Percentiles rank a stretch among this genome's conserved stretches.
Conservation (phyloP, 1,139 yeast species). For the Candida smagusa region DNA sequence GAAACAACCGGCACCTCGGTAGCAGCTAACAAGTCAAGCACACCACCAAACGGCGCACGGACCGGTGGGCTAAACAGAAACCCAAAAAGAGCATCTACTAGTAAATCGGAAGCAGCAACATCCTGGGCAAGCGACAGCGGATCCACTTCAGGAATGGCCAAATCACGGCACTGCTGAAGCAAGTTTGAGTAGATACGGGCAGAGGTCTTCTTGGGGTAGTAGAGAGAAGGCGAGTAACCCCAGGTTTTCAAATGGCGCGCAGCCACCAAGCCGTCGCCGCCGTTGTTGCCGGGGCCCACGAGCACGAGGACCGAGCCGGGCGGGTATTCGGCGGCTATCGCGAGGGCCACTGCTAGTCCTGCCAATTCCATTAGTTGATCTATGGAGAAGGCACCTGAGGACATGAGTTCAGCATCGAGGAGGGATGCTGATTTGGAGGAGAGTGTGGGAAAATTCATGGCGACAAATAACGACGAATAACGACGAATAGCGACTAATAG, state of each 20-base stretch:
- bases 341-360: conserved; percentile 90
- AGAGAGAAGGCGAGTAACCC: conserved; percentile 68
- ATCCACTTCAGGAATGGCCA: conserved; percentile 46
- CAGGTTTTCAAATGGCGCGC: conserved; percentile 84
- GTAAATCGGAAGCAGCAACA: conserved; percentile 22
- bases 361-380: conserved; percentile 97
- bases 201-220: conserved; percentile 59
- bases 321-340: conserved; percentile 64
- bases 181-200: conserved; percentile 44
- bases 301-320: conserved; percentile 54
- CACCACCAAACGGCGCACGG: conserved; percentile 69
- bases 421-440: conserved; percentile 72
- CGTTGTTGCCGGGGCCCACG: conserved; percentile 96
- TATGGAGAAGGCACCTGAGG: conserved; percentile 75
- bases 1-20: conserved; percentile 60
- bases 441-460: conserved; percentile 22
- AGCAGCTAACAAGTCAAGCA: conserved; percentile 45
- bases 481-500: no score
- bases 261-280: conserved; percentile 95
- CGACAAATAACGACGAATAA: not conserved
- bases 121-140: conserved; percentile 33
- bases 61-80: conserved; percentile 91
- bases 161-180: conserved; percentile 55
- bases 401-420: conserved; percentile 85
- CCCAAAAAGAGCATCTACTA: conserved; percentile 87